phyloP scores from a whole-genome alignment of 306 rosid species.

The Vachellia collinsii region DNA sequence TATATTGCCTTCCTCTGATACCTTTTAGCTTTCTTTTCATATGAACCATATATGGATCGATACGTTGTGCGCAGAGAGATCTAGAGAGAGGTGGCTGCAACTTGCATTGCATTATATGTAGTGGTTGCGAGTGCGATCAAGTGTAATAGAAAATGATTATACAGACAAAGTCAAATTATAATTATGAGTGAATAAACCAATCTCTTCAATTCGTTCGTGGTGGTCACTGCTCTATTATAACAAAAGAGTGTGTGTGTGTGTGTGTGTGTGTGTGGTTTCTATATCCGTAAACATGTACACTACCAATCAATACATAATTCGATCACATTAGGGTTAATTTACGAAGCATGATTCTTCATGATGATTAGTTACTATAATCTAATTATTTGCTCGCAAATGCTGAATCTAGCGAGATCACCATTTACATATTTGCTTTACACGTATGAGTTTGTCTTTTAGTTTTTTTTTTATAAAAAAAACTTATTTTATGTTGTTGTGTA shows the following conservation, averaged over 20 bases:
- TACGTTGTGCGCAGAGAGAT: neutral
- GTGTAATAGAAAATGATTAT: slow-evolving; percentile 24
- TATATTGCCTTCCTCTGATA: neutral
- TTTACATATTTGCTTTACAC: neutral
- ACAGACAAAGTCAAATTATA: slow-evolving; percentile 25
- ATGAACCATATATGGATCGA: neutral
- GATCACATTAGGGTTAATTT: neutral
- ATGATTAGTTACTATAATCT: neutral
- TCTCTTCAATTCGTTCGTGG: slow-evolving; percentile 10
- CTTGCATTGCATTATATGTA: neutral
- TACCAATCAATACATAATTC: neutral
- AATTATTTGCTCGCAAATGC: slow-evolving; percentile 7
- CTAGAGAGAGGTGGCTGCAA: neutral
- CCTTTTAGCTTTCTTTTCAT: neutral
- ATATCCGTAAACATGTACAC: neutral
- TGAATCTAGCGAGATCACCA: neutral
- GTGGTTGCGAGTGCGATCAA: slow-evolving; percentile 47
- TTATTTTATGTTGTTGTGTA: slow-evolving; percentile 3
- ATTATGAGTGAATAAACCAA: neutral
- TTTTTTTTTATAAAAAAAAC: neutral
- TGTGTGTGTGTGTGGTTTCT: neutral
- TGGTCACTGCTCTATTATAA: slow-evolving; percentile 14
- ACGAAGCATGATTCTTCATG: neutral
- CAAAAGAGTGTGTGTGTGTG: too few species aligned
- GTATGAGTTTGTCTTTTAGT: neutral